A percentile compares a stretch with the other conserved stretches of the same genome.
phyloP scores from a whole-genome alignment of 495 filamentous ascomycete species.

The Xylaria cubensis region DNA sequence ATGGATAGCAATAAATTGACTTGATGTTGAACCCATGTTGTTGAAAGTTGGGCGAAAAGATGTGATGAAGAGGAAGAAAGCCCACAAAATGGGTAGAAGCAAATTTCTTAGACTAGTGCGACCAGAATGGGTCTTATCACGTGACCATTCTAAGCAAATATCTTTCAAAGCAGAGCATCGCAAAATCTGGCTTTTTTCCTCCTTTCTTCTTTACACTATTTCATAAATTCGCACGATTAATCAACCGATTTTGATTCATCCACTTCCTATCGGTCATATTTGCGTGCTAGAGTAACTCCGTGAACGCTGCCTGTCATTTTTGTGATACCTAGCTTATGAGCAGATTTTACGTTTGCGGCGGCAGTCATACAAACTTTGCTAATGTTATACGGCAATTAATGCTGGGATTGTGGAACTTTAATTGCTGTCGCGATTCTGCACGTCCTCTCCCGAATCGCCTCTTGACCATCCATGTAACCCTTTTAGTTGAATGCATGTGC shows the following conservation, averaged over 20 bases:
- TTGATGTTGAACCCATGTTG: not conserved
- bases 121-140: not conserved
- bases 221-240: conserved; percentile 53
- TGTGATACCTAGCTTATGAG: conserved; percentile 31
- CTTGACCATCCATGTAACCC: not conserved
- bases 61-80: not conserved
- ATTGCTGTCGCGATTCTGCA: not conserved
- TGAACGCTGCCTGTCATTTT: conserved; percentile 35
- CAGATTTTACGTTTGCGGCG: conserved; percentile 34
- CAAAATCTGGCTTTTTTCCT: conserved; percentile 14
- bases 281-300: conserved; percentile 50
- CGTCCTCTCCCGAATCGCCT: not conserved
- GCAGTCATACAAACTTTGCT: conserved; percentile 29
- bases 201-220: conserved; percentile 50
- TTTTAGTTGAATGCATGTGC: not conserved
- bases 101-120: conserved; percentile 15
- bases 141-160: conserved; percentile 26
- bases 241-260: conserved; percentile 56
- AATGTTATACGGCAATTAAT: not conserved
- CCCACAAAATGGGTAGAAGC: not conserved
- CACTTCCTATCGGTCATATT: conserved; percentile 60
- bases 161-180: conserved; percentile 9
- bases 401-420: not conserved
- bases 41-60: not conserved
- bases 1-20: not conserved